Evolutionary conservation across 164 flowering plant genomes (phyloP).

Genomic region (Berberis thunbergii): DNA sequence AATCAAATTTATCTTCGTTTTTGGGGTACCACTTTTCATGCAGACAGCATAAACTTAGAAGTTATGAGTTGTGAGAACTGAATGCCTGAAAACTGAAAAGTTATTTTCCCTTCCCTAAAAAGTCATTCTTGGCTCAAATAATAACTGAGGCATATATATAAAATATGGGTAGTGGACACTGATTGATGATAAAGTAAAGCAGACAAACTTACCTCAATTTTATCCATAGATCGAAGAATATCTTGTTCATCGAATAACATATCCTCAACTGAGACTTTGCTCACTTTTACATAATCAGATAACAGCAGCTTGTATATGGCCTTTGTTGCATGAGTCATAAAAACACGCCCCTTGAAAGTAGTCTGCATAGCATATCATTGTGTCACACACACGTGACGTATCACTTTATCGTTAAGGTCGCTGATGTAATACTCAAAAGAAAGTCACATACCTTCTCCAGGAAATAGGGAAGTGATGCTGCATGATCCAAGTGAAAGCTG

Average conservation of each 20-base stretch:
- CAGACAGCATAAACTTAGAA: no score
- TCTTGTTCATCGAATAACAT: conserved; percentile 48
- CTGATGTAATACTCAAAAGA: background rate
- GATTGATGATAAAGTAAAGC: background rate
- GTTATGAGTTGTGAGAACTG: no score
- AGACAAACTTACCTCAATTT: conserved; percentile 55
- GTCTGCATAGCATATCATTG: conserved; percentile 39
- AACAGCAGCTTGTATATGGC: conserved; percentile 69
- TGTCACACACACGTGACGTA: background rate
- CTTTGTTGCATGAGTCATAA: conserved; percentile 52
- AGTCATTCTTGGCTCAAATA: no score
- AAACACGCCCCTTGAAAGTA: conserved; percentile 88
- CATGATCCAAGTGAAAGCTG: conserved; percentile 99
- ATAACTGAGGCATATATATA: no score
- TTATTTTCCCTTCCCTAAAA: no score
- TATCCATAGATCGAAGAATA: conserved; percentile 87
- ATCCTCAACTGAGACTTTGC: conserved; percentile 86
- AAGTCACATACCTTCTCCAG: conserved; percentile 66
- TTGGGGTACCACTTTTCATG: no score
- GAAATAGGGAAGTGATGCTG: conserved; percentile 95
- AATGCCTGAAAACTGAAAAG: no score
- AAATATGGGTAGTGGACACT: background rate
- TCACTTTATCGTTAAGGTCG: conserved; percentile 1
- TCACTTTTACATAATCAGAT: conserved; percentile 34
- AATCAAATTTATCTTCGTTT: no score